Evolutionary conservation across 176 grass and related monocot genomes (phyloP).

Genomic region (Tillandsia leiboldiana): DNA sequence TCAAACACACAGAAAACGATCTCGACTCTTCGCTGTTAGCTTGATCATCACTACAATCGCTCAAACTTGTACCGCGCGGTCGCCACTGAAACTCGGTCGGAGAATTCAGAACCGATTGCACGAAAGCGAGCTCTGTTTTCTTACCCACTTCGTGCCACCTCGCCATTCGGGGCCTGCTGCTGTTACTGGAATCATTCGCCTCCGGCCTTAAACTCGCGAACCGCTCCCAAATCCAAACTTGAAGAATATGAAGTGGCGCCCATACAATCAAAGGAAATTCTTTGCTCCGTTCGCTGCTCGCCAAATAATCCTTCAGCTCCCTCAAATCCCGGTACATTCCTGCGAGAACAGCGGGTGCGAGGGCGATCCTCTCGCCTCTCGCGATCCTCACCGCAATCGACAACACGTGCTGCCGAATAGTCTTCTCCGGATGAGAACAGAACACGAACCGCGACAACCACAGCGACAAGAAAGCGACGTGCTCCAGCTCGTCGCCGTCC

Average conservation of each 20-base stretch:
- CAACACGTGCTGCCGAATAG: constrained; percentile 61
- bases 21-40: constrained; percentile 33
- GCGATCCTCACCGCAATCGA: constrained; percentile 66
- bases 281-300: constrained; percentile 13
- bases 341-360: constrained; percentile 55
- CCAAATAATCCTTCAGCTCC: constrained; percentile 48
- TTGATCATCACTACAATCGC: constrained; percentile 34
- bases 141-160: constrained; percentile 73
- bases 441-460: constrained; percentile 82
- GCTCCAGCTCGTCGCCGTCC: constrained; percentile 39
- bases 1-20: constrained; percentile 54
- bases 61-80: constrained; percentile 26
- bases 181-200: constrained; percentile 22
- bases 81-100: constrained; percentile 43
- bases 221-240: constrained; percentile 84
- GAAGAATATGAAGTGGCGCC: constrained; percentile 66
- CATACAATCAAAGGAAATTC: constrained; percentile 40
- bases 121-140: constrained; percentile 30
- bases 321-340: constrained; percentile 72
- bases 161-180: constrained; percentile 37
- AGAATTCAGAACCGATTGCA: constrained; percentile 26
- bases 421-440: constrained; percentile 63
- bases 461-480: constrained; percentile 75
- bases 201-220: constrained; percentile 46
- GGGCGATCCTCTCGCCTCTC: constrained; percentile 51